A percentile compares a stretch with the other conserved stretches of the same genome.
Evolutionary conservation across 805 yeast species (phyloP).

Genomic region (Saccharomyces jurei): DNA sequence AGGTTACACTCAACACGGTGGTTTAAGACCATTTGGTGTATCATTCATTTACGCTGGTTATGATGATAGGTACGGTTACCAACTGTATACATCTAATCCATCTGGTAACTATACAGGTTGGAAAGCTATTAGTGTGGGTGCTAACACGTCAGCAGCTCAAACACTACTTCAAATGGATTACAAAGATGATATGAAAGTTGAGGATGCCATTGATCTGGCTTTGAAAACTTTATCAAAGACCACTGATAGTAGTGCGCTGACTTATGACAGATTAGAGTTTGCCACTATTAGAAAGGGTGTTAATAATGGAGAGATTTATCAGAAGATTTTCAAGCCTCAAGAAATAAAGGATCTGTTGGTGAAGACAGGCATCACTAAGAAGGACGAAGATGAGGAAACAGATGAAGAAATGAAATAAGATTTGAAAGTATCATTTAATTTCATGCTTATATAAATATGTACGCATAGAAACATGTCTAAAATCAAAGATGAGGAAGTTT

Average conservation of each 20-base stretch:
- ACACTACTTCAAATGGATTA: slow-evolving; percentile 92
- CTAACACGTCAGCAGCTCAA: slow-evolving; percentile 93
- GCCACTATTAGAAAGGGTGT: slow-evolving; percentile 58
- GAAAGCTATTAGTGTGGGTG: slow-evolving; percentile 97
- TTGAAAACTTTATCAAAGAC: slow-evolving; percentile 89
- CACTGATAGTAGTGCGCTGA: slow-evolving; percentile 78
- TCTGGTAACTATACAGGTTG: slow-evolving; percentile 97
- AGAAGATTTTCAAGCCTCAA: slow-evolving; percentile 70
- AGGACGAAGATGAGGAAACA: slow-evolving; percentile 42
- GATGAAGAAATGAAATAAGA: slow-evolving; percentile 11
- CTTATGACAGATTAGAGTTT: slow-evolving; percentile 86
- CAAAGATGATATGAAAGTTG: slow-evolving; percentile 65
- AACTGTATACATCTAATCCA: slow-evolving; percentile 90
- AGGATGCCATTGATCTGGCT: slow-evolving; percentile 80
- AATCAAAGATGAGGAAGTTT: neutral
- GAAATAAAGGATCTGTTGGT: slow-evolving; percentile 71
- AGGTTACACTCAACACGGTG: slow-evolving; percentile 98
- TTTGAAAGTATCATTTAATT: slow-evolving; percentile 10
- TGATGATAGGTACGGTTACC: slow-evolving; percentile 84
- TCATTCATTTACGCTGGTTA: slow-evolving; percentile 93
- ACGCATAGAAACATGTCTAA: neutral
- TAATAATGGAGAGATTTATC: slow-evolving; percentile 44
- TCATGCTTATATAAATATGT: neutral
- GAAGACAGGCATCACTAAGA: slow-evolving; percentile 58
- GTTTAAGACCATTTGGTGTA: slow-evolving; percentile 96